These are phyloP conservation scores for Metschnikowia baotianmanensis DNA, from an alignment of 805 yeast genomes.

Conservation along the genomic window DNA sequence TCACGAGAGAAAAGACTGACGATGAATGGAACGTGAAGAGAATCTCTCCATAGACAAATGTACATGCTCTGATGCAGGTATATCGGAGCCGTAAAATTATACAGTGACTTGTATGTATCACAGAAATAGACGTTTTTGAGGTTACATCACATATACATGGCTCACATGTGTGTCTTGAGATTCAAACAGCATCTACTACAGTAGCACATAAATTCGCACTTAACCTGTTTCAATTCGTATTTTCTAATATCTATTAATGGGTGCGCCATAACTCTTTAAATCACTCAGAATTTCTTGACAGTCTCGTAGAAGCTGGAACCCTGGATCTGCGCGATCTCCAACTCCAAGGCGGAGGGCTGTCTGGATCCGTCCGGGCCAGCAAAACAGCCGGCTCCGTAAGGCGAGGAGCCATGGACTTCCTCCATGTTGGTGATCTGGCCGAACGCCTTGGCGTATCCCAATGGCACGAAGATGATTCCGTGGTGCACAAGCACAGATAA, in stretches of 20 bases:
- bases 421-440: conserved; percentile 19
- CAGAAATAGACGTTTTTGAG: too few relatives aligned
- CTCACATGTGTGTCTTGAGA: too few relatives aligned
- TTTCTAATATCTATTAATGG: background rate
- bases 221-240: background rate
- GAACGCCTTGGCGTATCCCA: conserved; percentile 23
- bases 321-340: conserved; percentile 22
- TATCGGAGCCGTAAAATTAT: background rate
- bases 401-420: conserved; percentile 21
- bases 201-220: background rate
- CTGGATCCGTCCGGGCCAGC: conserved; percentile 23
- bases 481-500: conserved; percentile 22
- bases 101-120: background rate
- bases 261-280: background rate
- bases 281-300: conserved; percentile 17
- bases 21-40: conserved; percentile 61
- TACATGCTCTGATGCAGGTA: background rate
- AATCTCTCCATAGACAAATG: conserved; percentile 57
- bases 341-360: conserved; percentile 21
- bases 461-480: conserved; percentile 22
- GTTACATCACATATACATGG: too few relatives aligned
- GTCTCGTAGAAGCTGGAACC: conserved; percentile 21
- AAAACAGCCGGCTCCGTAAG: conserved; percentile 21
- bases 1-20: conserved; percentile 49
- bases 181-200: background rate